These are phyloP conservation scores for Paraconiothyrium brasiliense DNA, from an alignment of 2,329 filamentous ascomycete species.

Conservation along the genomic window DNA sequence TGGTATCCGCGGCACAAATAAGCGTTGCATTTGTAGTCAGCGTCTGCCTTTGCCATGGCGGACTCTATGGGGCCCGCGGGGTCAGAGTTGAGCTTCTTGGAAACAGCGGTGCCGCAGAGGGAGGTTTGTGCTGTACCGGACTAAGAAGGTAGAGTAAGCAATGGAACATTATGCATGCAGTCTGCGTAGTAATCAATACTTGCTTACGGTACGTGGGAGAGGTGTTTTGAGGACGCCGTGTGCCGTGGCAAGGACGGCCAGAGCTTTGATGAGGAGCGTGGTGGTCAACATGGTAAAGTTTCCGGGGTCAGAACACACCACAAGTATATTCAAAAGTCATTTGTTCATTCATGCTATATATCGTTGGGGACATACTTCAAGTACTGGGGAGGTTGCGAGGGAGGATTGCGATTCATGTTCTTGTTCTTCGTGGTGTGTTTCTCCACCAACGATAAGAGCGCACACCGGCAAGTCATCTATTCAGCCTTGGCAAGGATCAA, in stretches of 20 bases:
- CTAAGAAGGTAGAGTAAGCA: neutral
- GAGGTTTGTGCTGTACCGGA: conserved; percentile 3
- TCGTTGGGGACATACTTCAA: neutral
- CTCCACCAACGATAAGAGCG: conserved; percentile 9
- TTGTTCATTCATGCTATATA: neutral
- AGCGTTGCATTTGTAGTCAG: conserved; percentile 52
- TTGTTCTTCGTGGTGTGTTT: neutral
- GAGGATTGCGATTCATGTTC: neutral
- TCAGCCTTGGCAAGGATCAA: neutral
- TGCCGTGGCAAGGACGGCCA: neutral
- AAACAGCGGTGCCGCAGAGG: conserved; percentile 8
- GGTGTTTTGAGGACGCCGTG: conserved; percentile 11
- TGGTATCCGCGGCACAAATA: conserved; percentile 65
- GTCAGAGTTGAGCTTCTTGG: conserved; percentile 3
- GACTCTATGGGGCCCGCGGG: conserved; percentile 13
- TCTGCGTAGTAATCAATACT: too few relatives aligned
- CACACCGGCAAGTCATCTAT: conserved; percentile 1
- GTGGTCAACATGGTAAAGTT: neutral
- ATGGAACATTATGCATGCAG: too few relatives aligned
- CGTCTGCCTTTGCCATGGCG: conserved; percentile 2
- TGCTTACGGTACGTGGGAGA: neutral
- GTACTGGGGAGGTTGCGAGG: neutral
- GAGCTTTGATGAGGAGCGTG: neutral
- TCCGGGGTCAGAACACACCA: neutral
- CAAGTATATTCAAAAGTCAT: neutral